Evolutionary conservation across 768 basidiomycete species (phyloP).

Genomic region (Trametes maxima): DNA sequence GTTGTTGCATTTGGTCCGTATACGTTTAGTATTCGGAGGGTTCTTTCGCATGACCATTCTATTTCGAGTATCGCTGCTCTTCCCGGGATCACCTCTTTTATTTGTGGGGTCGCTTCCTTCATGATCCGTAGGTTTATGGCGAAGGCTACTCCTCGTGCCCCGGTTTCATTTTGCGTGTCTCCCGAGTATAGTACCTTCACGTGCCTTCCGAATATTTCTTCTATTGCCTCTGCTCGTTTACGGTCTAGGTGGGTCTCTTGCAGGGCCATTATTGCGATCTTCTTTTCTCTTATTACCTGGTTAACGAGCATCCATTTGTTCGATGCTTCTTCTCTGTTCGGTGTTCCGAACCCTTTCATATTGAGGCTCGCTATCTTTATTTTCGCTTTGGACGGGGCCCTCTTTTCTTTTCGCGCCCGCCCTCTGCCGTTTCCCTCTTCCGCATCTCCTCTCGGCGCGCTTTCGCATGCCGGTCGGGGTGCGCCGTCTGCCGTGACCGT

Average conservation of each 20-base stretch:
- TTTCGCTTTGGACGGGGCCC: not conserved
- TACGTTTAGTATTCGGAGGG: not conserved
- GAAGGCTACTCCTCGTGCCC: not conserved
- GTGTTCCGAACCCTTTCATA: no score
- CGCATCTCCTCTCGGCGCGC: no score
- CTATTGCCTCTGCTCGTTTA: not conserved
- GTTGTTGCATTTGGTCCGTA: not conserved
- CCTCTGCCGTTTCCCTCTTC: no score
- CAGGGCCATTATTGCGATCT: not conserved
- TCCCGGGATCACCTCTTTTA: not conserved
- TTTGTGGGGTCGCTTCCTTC: not conserved
- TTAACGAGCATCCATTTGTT: not conserved
- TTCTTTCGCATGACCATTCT: not conserved
- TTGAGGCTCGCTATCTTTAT: conserved; percentile 29
- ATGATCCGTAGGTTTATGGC: not conserved
- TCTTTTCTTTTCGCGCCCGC: no score
- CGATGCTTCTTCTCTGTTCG: no score
- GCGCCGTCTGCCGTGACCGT: no score
- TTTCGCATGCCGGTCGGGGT: no score
- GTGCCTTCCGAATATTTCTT: not conserved
- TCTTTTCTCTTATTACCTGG: not conserved
- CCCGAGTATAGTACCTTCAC: not conserved
- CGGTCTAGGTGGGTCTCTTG: not conserved
- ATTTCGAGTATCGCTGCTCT: not conserved
- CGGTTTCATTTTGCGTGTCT: not conserved